Evolutionary conservation across 768 basidiomycete genomes (phyloP).

Genomic region (Kwoniella newhampshirensis): DNA sequence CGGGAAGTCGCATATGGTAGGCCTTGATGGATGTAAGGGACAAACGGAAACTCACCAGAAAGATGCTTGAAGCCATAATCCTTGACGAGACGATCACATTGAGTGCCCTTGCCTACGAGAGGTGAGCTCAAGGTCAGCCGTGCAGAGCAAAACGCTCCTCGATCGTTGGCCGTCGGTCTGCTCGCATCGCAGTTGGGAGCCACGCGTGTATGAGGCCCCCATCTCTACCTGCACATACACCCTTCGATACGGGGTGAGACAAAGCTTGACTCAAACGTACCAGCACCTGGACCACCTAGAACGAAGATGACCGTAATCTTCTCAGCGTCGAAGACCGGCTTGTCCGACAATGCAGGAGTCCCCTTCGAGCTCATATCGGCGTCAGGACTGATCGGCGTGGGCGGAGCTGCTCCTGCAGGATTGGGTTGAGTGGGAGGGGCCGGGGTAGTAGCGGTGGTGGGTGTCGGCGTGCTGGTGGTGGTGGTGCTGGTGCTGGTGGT

Average conservation of each 20-base stretch:
- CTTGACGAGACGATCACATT: constrained; percentile 77
- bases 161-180: no score
- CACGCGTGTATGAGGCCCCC: no score
- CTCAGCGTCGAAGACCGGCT: constrained; percentile 63
- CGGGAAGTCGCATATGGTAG: background rate
- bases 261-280: constrained; percentile 59
- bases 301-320: constrained; percentile 90
- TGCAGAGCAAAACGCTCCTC: constrained; percentile 77
- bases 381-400: no score
- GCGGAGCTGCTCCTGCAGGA: background rate
- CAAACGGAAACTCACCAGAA: constrained; percentile 64
- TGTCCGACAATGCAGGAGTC: constrained; percentile 19
- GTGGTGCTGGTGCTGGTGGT: background rate
- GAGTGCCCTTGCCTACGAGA: constrained; percentile 84
- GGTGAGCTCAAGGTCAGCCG: constrained; percentile 65
- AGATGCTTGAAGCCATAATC: constrained; percentile 89
- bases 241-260: no score
- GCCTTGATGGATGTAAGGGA: no score
- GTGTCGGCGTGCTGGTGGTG: constrained; percentile 3
- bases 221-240: no score
- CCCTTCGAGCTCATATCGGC: background rate
- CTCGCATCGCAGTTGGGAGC: no score
- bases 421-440: background rate
- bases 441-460: constrained; percentile 4
- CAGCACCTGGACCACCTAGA: constrained; percentile 94